Evolutionary conservation across 148 eudicot species (phyloP).

Genomic region (Talinum fruticosum): DNA sequence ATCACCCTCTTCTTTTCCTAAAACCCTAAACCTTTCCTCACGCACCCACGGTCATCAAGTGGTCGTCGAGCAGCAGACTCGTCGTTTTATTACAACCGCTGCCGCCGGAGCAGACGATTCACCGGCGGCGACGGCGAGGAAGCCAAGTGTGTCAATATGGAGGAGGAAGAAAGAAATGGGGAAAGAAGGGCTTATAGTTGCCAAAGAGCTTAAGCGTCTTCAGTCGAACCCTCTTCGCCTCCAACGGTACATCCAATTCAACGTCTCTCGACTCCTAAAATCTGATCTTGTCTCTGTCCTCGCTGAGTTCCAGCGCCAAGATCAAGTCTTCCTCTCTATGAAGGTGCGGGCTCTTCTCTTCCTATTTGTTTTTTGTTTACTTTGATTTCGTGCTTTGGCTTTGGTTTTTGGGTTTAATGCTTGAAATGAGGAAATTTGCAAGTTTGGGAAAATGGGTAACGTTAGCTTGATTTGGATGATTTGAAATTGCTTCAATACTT

Average conservation of each 20-base stretch:
- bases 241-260: constrained; percentile 53
- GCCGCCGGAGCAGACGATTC: background rate
- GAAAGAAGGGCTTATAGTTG: constrained; percentile 80
- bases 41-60: background rate
- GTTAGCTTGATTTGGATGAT: background rate
- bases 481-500: background rate
- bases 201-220: constrained; percentile 85
- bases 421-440: background rate
- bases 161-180: constrained; percentile 91
- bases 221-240: constrained; percentile 60
- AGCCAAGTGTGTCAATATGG: constrained; percentile 88
- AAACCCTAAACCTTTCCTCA: constrained; percentile 30
- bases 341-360: constrained; percentile 35
- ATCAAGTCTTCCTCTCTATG: constrained; percentile 75
- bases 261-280: constrained; percentile 74
- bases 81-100: background rate
- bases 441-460: background rate
- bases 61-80: background rate
- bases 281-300: constrained; percentile 93
- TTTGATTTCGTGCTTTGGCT: background rate
- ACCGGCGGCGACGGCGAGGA: constrained; percentile 13
- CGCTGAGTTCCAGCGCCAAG: constrained; percentile 84
- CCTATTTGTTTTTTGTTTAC: background rate
- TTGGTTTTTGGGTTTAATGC: background rate
- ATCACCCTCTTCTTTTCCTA: constrained; percentile 1